phyloP scores from a whole-genome alignment of 1,139 yeast species.

The Lipomyces yarrowii region DNA sequence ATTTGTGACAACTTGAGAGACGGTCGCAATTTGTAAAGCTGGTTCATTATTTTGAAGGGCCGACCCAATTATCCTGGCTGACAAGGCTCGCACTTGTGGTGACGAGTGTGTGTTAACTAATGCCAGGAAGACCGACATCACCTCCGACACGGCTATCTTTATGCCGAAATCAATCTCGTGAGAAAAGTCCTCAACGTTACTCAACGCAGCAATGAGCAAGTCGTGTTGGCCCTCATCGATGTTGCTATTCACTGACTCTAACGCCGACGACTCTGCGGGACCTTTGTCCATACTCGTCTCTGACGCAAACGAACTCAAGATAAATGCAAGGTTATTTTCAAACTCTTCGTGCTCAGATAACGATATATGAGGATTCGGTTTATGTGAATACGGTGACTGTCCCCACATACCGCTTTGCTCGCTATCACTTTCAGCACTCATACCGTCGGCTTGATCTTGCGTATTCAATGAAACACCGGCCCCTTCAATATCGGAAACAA shows the following conservation, averaged over 20 bases:
- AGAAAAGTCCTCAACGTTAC: conserved; percentile 58
- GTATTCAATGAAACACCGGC: not conserved
- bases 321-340: conserved; percentile 12
- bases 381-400: conserved; percentile 17
- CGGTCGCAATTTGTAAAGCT: conserved; percentile 49
- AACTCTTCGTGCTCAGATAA: conserved; percentile 25
- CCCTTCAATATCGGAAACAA: conserved; percentile 16
- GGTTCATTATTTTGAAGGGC: conserved; percentile 69
- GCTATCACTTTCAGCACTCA: not conserved
- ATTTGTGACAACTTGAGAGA: conserved; percentile 24
- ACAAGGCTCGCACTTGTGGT: conserved; percentile 37
- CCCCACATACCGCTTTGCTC: conserved; percentile 11
- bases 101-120: conserved; percentile 33
- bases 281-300: not conserved
- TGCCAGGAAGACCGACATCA: conserved; percentile 36
- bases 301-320: not conserved
- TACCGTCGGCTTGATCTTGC: not conserved
- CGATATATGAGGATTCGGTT: conserved; percentile 25
- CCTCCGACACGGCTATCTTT: conserved; percentile 41
- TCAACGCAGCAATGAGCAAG: conserved; percentile 43
- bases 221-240: not conserved
- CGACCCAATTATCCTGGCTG: conserved; percentile 44
- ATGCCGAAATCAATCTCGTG: conserved; percentile 69
- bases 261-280: not conserved
- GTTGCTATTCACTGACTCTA: conserved; percentile 2